Base-by-base conservation (phyloP, 768 basidiomycete genomes). In the Psilocybe tampanensis region DNA sequence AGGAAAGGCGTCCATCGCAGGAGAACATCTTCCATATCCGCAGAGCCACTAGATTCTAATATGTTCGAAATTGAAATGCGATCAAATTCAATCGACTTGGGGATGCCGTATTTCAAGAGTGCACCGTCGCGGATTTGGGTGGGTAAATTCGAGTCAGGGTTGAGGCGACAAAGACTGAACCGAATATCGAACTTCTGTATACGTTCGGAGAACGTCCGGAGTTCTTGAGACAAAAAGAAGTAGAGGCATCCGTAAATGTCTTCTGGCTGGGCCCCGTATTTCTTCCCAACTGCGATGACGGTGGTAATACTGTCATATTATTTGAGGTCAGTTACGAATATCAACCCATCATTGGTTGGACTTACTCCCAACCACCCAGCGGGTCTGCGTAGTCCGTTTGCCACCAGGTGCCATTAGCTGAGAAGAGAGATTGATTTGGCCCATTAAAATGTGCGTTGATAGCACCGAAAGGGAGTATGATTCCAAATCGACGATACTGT, bases 241-340 rank as follows among this genome's bases (percentile, higher is more conserved):
- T 80, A 80, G 29, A 82, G 74, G 48, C 80, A 82, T 3, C 82
- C 82, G 53, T 76, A 80, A 29, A 81, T 70, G 61, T 83, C 81
- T 50, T 76, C 80, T 0, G 65, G 55, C 6, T 65, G 68, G 7
- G 74, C 72, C 2, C 80, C 78, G 21, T 76, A 68, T 1, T 59
- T 62, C 51, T 64, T 71, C 19, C 80, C 80, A 0, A 67, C 64
- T 29, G 56, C 29, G 8, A 80, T 50, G 19, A 80, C 66, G 21
- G 67, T 53, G 21, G 62, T 60, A 21, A 75, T 29, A 54, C 80
- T 80, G 36, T 33, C 52, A 52, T 8, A 39, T 3, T 17, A 47
- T 12, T 22, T 24, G 1, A 15, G 17, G 47, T 3, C 3, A 58
- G 57, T 18, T 9, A 44, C 3, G 17, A 9, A 22, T 3, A 18